A percentile compares a stretch with the other conserved stretches of the same genome.
phyloP scores from a whole-genome alignment of 495 filamentous ascomycete species.

The Podospora tetraspora region DNA sequence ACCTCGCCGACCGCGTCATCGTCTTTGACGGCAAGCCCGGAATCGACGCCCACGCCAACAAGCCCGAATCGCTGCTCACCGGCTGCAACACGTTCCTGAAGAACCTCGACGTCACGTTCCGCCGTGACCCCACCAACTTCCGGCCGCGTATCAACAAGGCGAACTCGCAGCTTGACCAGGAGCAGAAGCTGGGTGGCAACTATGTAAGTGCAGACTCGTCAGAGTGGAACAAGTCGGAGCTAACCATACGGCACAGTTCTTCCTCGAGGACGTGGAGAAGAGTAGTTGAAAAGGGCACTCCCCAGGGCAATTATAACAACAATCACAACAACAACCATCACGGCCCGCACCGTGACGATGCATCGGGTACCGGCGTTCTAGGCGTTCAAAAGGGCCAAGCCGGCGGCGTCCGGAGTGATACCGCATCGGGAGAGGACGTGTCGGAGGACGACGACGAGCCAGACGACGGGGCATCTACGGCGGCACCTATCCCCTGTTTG shows the following conservation, averaged over 20 bases:
- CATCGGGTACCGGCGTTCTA: slow-evolving; percentile 40
- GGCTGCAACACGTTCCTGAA: slow-evolving; percentile 96
- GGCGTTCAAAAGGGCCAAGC: slow-evolving; percentile 38
- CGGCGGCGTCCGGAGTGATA: slow-evolving; percentile 30
- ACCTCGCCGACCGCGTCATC: slow-evolving; percentile 95
- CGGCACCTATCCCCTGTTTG: slow-evolving; percentile 49
- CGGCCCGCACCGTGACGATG: slow-evolving; percentile 28
- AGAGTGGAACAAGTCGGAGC: slow-evolving; percentile 7
- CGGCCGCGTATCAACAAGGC: slow-evolving; percentile 97
- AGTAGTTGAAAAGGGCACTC: slow-evolving; percentile 58
- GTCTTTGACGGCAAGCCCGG: slow-evolving; percentile 95
- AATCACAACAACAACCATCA: slow-evolving; percentile 33
- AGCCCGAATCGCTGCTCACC: slow-evolving; percentile 84
- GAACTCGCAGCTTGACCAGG: slow-evolving; percentile 91
- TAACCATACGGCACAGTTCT: slow-evolving; percentile 70
- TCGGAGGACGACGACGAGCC: slow-evolving; percentile 42
- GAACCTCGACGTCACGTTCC: slow-evolving; percentile 95
- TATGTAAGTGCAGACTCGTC: slow-evolving; percentile 57
- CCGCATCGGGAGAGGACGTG: slow-evolving; percentile 31
- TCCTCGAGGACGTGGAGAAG: slow-evolving; percentile 73
- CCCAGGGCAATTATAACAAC: slow-evolving; percentile 35
- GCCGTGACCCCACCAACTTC: slow-evolving; percentile 93
- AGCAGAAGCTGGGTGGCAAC: slow-evolving; percentile 91
- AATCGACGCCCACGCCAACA: slow-evolving; percentile 78
- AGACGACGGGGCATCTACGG: slow-evolving; percentile 37